Percentiles rank a stretch among this genome's conserved stretches.
Evolutionary conservation across 306 rosid genomes (phyloP).

Genomic region (Notholithocarpus densiflorus): DNA sequence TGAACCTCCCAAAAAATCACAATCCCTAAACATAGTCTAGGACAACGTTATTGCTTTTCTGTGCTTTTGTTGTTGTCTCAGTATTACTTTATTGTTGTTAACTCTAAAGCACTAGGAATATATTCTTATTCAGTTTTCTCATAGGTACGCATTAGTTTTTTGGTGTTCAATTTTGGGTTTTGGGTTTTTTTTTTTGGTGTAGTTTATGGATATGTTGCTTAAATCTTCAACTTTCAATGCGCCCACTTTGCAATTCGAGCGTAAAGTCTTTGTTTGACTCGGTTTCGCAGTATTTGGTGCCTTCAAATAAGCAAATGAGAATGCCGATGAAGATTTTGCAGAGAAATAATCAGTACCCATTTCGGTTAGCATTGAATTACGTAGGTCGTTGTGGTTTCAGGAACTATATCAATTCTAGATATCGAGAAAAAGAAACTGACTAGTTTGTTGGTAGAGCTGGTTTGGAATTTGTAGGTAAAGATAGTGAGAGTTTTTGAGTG

Average conservation of each 20-base stretch:
- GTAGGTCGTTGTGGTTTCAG: constrained; percentile 15
- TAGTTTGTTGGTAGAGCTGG: constrained; percentile 29
- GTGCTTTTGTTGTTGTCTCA: too few species aligned
- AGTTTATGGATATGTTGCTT: constrained; percentile 33
- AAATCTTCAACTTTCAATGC: constrained; percentile 31
- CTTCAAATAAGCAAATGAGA: constrained; percentile 25
- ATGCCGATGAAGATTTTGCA: constrained; percentile 36
- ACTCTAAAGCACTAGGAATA: too few species aligned
- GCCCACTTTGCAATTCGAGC: constrained; percentile 13
- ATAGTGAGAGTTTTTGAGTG: constrained; percentile 29
- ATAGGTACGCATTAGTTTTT: not conserved
- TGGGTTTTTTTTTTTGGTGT: constrained; percentile 2
- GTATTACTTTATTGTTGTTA: too few species aligned
- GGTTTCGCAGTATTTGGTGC: constrained; percentile 10
- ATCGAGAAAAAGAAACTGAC: not conserved
- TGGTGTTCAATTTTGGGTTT: constrained; percentile 12
- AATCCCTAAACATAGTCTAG: too few species aligned
- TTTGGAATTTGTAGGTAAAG: constrained; percentile 37
- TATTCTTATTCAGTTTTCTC: not conserved
- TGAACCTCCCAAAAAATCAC: too few species aligned
- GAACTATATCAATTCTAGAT: constrained; percentile 22
- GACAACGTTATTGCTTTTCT: too few species aligned
- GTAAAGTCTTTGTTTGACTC: not conserved
- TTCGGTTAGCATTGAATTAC: constrained; percentile 22
- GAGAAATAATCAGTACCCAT: constrained; percentile 22